Conservation (phyloP, 495 filamentous ascomycete species). For the Penicillium daleae region DNA sequence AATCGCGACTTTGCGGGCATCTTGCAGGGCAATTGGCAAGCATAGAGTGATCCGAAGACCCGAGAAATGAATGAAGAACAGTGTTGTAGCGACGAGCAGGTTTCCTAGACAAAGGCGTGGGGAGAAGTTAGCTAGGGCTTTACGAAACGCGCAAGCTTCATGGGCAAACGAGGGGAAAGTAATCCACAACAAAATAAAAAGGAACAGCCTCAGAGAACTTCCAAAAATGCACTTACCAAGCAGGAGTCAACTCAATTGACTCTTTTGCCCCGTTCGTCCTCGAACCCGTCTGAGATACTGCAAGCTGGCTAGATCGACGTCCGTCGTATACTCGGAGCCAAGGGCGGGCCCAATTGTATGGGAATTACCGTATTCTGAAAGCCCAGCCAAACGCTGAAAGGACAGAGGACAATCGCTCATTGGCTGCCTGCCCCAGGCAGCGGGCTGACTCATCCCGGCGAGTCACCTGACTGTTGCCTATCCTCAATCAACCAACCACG, state of each 20-base stretch:
- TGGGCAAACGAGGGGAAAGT: background rate
- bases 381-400: slow-evolving; percentile 17
- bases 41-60: slow-evolving; percentile 28
- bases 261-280: slow-evolving; percentile 3
- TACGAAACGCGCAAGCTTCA: slow-evolving; percentile 25
- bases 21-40: slow-evolving; percentile 32
- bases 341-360: slow-evolving; percentile 25
- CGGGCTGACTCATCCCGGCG: slow-evolving; percentile 18
- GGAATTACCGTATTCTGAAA: slow-evolving; percentile 28
- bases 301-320: slow-evolving; percentile 33
- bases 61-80: slow-evolving; percentile 4
- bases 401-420: slow-evolving; percentile 47
- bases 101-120: slow-evolving; percentile 7
- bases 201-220: background rate
- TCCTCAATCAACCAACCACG: slow-evolving; percentile 19
- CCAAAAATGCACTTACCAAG: slow-evolving; percentile 10
- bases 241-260: slow-evolving; percentile 21
- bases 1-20: slow-evolving; percentile 77
- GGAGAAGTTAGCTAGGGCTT: slow-evolving; percentile 16
- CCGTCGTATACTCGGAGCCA: slow-evolving; percentile 16
- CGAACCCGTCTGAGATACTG: slow-evolving; percentile 20
- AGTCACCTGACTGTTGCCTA: slow-evolving; percentile 6
- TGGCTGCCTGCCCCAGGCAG: slow-evolving; percentile 23
- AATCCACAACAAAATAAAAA: background rate
- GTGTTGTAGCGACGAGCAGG: slow-evolving; percentile 4